Conservation (phyloP, 2,329 filamentous ascomycete species). For the Alternaria novae-zelandiae region DNA sequence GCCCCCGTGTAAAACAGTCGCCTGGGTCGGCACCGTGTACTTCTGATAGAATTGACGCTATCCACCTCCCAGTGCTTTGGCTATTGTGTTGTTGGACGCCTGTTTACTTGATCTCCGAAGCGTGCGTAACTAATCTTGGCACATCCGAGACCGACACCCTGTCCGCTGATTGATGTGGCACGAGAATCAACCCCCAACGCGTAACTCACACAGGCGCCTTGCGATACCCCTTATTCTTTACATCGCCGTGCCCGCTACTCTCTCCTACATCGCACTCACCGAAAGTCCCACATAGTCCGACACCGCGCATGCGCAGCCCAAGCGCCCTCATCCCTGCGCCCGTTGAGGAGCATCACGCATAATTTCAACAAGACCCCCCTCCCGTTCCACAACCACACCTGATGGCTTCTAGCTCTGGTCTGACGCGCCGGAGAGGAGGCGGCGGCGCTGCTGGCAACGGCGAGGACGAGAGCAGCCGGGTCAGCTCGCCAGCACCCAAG, state of each 20-base stretch:
- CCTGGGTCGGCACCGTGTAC: conserved; percentile 45
- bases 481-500: conserved; percentile 68
- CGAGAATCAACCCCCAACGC: conserved; percentile 29
- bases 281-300: conserved; percentile 17
- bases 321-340: conserved; percentile 43
- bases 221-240: conserved; percentile 26
- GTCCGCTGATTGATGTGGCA: conserved; percentile 32
- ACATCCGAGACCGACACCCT: conserved; percentile 17
- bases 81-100: conserved; percentile 10
- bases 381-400: conserved; percentile 36
- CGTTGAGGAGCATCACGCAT: conserved; percentile 40
- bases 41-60: conserved; percentile 45
- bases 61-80: conserved; percentile 28
- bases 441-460: conserved; percentile 64
- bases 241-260: conserved; percentile 14
- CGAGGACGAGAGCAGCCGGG: conserved; percentile 68
- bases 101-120: conserved; percentile 9
- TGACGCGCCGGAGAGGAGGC: conserved; percentile 71
- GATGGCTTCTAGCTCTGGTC: conserved; percentile 75
- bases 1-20: conserved; percentile 48
- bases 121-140: conserved; percentile 27
- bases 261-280: conserved; percentile 16
- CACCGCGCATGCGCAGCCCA: conserved; percentile 43
- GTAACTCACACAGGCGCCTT: conserved; percentile 22
- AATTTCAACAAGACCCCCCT: conserved; percentile 40